Evolutionary conservation across 192 early-diverging fungal species (phyloP).

Genomic region (Coemansia aciculifera): DNA sequence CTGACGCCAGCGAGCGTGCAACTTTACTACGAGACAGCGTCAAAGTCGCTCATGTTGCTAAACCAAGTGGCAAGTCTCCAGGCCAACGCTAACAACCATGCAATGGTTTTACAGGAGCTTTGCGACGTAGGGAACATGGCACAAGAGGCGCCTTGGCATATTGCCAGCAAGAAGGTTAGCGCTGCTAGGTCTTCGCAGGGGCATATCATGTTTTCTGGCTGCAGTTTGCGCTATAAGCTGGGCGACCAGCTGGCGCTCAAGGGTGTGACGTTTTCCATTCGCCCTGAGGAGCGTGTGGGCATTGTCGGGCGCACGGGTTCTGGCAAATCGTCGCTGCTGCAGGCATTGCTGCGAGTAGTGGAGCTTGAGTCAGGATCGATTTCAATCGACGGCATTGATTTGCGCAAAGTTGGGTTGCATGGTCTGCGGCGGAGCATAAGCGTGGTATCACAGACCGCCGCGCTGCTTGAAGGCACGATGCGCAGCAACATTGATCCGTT

Average conservation of each 20-base stretch:
- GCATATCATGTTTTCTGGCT: constrained; percentile 15
- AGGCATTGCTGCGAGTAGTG: constrained; percentile 77
- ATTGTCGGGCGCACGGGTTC: constrained; percentile 63
- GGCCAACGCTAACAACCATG: constrained; percentile 9
- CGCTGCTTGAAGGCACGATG: constrained; percentile 52
- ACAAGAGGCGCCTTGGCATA: constrained; percentile 13
- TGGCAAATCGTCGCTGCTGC: constrained; percentile 79
- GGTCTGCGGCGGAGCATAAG: constrained; percentile 74
- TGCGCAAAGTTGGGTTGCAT: constrained; percentile 64
- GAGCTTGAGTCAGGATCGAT: constrained; percentile 71
- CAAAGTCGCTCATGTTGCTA: constrained; percentile 14
- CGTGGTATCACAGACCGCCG: constrained; percentile 76
- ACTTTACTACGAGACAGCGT: constrained; percentile 20
- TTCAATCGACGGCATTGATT: constrained; percentile 72
- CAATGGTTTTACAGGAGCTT: constrained; percentile 16
- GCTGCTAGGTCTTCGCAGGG: constrained; percentile 13
- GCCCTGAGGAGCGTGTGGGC: constrained; percentile 48
- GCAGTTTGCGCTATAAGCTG: constrained; percentile 23
- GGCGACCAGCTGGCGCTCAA: constrained; percentile 41
- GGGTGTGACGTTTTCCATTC: constrained; percentile 48
- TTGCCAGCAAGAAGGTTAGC: background rate
- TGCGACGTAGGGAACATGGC: constrained; percentile 10
- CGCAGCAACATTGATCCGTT: constrained; percentile 89
- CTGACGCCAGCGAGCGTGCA: constrained; percentile 14
- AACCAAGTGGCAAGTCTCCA: constrained; percentile 8